phyloP scores from a whole-genome alignment of 176 grass and related monocot genomes.

The Miscanthus lutarioriparius region DNA sequence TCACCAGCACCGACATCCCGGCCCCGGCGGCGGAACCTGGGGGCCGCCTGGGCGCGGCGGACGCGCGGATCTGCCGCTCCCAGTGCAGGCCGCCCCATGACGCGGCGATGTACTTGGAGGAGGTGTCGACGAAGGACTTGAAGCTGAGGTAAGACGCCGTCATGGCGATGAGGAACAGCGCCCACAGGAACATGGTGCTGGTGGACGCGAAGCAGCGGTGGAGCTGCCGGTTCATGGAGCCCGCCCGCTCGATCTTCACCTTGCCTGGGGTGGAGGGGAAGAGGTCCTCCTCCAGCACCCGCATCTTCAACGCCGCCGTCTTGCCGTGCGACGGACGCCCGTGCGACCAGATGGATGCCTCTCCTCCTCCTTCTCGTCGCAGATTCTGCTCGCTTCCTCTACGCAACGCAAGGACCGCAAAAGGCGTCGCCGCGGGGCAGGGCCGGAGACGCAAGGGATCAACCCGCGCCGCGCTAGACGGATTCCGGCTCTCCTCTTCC shows the following conservation, averaged over 20 bases:
- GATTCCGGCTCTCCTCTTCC: neutral
- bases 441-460: slow-evolving; percentile 13
- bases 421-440: neutral
- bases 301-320: slow-evolving; percentile 52
- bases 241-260: slow-evolving; percentile 84
- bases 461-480: neutral
- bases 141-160: slow-evolving; percentile 90
- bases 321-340: neutral
- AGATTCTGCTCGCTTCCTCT: neutral
- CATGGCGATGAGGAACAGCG: slow-evolving; percentile 83
- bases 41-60: slow-evolving; percentile 48
- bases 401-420: neutral
- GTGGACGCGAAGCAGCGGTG: slow-evolving; percentile 87
- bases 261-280: slow-evolving; percentile 95
- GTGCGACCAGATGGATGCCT: neutral
- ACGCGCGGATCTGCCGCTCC: slow-evolving; percentile 87
- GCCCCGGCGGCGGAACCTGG: neutral
- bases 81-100: slow-evolving; percentile 89
- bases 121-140: slow-evolving; percentile 87
- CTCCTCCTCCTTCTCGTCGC: neutral
- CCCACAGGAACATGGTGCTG: slow-evolving; percentile 84
- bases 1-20: slow-evolving; percentile 67
- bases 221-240: slow-evolving; percentile 69
- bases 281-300: slow-evolving; percentile 77
- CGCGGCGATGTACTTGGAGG: slow-evolving; percentile 68